Evolutionary conservation across 202 grass and related monocot species (phyloP), one percentile per base, ranked within the genome.

Genomic region (Brachypodium distachyon): DNA sequence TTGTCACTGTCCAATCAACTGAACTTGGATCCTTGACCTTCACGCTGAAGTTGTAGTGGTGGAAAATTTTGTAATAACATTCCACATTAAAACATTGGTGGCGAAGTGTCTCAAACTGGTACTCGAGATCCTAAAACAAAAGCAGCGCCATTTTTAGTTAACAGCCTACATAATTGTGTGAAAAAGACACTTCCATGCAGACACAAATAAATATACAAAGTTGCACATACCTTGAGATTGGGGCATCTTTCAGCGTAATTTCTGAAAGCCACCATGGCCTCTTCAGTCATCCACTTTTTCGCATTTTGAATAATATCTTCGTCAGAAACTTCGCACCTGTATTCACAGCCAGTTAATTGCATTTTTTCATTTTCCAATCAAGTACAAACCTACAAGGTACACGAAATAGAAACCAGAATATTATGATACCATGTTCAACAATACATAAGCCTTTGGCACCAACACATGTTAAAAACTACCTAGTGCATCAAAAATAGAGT

Each of bases 41-140:
- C 0, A 55, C 61, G 18, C 25, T 67, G 18, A 67, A 78, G 9
- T 78, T 78, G 18, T 67, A 78, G 14, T 78, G 76, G 17, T 78
- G 61, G 25, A 67, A 78, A 12, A 55, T 51, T 40, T 78, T 28
- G 19, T 38, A 18, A 11, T 74, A 43, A 4, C 10, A 18, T 52
- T 74, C 71, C 13, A 74, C 52, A 58, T 29, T 31, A 16, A 74
- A 74, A 10, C 71, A 74, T 9, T 59, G 71, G 9, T 74, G 52
- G 23, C 1, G 0, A 19, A 74, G 23, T 44, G 3, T 6, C 33
- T 74, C 52, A 18, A 74, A 22, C 14, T 0, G 0, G 9, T 27
- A 66, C 1, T 77, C 46, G 12, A 40, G 22, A 6, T 11, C 27
- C 60, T 77, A 52, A 5, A 77, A 39, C 8, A 52, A 40, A 61